Evolutionary conservation across 768 basidiomycete species (phyloP), one percentile per base, ranked within the genome.

Genomic region (Lactarius hatsudake): DNA sequence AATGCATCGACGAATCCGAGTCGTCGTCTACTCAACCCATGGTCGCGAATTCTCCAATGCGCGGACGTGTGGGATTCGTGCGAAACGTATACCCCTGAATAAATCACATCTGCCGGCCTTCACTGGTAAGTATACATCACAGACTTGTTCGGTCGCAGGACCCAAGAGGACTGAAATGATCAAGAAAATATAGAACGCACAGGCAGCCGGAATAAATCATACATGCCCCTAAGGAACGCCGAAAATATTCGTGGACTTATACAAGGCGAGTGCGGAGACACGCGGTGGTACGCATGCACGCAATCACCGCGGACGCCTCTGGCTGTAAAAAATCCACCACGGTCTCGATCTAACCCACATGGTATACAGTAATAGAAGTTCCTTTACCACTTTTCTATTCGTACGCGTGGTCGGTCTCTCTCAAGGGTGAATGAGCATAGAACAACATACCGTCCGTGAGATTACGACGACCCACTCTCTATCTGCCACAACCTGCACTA

Each of bases 401-500:
- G 20, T 9, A 18, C 26, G n/a, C n/a, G 15, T 23, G 3, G 36
- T 42, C 17, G 57, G 45, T 17, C 26, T 34, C 13, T 30, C 40
- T 42, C 5, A 45, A 15, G 38, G 2, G 62, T 57, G n/a, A 62
- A 66, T 5, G 23, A 32, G 5, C 23, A 48, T 51, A 4, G 43
- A 48, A 51, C 10, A 45, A 40, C 60, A 45, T 40, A 66, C 65
- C 61, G 20, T 58, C 15, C 38, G 36, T 32, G 56, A 58, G 17
- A 66, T 53, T 45, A 48, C 60, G n/a, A 66, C n/a, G 10, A 66
- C 18, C 65, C 65, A 66, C 36, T 66, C 65, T 28, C 65, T 62
- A 42, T 66, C 65, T 10, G 61, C 65, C 3, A 66, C 34, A 18
- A 66, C n/a, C 17, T 48, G 26, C 12, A 15, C 56, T 13, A 34